phyloP scores from a whole-genome alignment of 2,329 filamentous ascomycete genomes.

The Daldinia eschscholtzii region DNA sequence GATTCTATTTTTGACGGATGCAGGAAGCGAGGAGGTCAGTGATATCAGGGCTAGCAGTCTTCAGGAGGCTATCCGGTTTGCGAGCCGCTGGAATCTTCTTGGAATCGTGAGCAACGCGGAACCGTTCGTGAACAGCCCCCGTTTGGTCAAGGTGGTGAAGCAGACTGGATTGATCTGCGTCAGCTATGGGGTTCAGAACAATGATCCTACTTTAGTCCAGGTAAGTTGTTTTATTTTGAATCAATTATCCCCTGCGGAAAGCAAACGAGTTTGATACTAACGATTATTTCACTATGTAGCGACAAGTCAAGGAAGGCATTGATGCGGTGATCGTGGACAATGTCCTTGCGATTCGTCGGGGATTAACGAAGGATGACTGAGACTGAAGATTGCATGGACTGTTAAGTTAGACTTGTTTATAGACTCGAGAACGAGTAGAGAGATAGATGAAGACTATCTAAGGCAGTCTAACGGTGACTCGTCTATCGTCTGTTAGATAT shows the following conservation, averaged over 20 bases:
- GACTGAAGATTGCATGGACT: neutral
- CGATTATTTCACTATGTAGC: slow-evolving; percentile 58
- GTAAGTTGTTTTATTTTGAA: slow-evolving; percentile 62
- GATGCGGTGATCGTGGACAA: slow-evolving; percentile 98
- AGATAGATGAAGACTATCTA: neutral
- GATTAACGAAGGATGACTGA: slow-evolving; percentile 69
- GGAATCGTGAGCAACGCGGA: slow-evolving; percentile 92
- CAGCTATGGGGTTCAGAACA: slow-evolving; percentile 92
- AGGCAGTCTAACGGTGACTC: neutral
- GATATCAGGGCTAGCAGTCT: slow-evolving; percentile 92
- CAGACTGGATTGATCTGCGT: slow-evolving; percentile 94
- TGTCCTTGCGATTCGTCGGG: slow-evolving; percentile 92
- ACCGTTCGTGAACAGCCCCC: slow-evolving; percentile 87
- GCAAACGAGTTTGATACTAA: slow-evolving; percentile 8
- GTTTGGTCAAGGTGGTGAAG: slow-evolving; percentile 92
- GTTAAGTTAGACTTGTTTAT: neutral
- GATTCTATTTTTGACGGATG: slow-evolving; percentile 93
- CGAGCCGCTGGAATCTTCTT: slow-evolving; percentile 92
- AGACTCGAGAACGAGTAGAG: neutral
- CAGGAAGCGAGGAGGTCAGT: slow-evolving; percentile 82
- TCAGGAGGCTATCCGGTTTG: slow-evolving; percentile 95
- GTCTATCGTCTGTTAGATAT: neutral
- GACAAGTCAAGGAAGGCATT: slow-evolving; percentile 94
- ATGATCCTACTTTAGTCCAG: slow-evolving; percentile 86
- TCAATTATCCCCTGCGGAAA: neutral